Conservation (phyloP, 2,329 filamentous ascomycete species). For the Ceratocystis colombiana region DNA sequence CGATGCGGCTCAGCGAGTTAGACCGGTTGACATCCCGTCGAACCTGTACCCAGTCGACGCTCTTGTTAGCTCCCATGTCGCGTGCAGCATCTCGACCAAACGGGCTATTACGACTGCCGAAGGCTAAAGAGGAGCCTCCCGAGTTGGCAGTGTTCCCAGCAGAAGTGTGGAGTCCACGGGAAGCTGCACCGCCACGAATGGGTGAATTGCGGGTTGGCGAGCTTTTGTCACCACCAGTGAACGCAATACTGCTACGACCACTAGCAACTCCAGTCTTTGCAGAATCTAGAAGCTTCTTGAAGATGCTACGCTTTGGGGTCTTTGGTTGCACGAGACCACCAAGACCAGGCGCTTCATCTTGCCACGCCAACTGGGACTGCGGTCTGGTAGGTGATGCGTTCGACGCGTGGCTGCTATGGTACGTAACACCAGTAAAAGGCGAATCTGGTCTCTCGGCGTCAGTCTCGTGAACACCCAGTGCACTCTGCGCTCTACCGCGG, state of each 20-base stretch:
- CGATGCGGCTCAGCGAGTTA: constrained; percentile 82
- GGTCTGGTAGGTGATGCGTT: constrained; percentile 42
- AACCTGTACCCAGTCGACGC: constrained; percentile 92
- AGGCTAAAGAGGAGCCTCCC: constrained; percentile 27
- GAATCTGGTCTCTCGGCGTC: constrained; percentile 49
- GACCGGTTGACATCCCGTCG: constrained; percentile 90
- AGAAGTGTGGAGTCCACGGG: constrained; percentile 24
- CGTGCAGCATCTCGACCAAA: constrained; percentile 45
- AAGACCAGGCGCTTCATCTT: constrained; percentile 58
- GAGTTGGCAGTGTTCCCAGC: constrained; percentile 31
- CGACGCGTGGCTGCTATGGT: constrained; percentile 78
- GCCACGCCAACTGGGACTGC: constrained; percentile 56
- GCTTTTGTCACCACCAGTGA: constrained; percentile 36
- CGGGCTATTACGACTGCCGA: constrained; percentile 32
- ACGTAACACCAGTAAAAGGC: constrained; percentile 69
- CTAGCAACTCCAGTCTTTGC: constrained; percentile 90
- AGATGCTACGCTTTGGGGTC: constrained; percentile 76
- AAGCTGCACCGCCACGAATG: constrained; percentile 33
- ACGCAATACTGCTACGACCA: constrained; percentile 73
- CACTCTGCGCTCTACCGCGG: constrained; percentile 54
- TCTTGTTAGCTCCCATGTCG: constrained; percentile 56
- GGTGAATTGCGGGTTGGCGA: constrained; percentile 26
- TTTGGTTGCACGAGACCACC: constrained; percentile 71
- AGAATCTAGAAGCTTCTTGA: constrained; percentile 89
- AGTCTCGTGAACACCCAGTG: constrained; percentile 50